Conservation (phyloP, 2,329 filamentous ascomycete genomes). For the Pyrenochaeta sp. region DNA sequence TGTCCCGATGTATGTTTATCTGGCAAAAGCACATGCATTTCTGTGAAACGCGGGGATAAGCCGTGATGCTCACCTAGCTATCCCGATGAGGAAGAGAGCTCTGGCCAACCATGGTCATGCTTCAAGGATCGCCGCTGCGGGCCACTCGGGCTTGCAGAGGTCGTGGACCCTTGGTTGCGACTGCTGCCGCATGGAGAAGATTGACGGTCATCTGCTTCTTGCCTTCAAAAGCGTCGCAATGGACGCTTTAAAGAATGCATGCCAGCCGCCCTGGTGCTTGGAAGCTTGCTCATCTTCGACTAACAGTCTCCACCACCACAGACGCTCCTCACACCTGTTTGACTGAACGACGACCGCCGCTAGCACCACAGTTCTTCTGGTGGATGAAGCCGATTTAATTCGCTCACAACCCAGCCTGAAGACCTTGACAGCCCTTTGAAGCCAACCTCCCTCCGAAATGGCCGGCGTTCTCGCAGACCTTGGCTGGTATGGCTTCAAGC, state of each 20-base stretch:
- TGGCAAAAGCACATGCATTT: background rate
- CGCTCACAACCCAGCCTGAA: background rate
- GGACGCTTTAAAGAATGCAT: background rate
- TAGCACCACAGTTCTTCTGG: background rate
- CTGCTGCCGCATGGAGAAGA: background rate
- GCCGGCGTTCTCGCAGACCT: conserved; percentile 21
- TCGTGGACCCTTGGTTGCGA: conserved; percentile 3
- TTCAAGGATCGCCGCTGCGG: background rate
- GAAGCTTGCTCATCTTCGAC: background rate
- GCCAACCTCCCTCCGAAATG: conserved; percentile 3
- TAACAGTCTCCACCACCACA: background rate
- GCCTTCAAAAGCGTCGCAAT: background rate
- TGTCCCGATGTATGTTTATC: background rate
- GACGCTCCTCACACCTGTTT: background rate
- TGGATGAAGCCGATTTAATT: background rate
- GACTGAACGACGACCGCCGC: background rate
- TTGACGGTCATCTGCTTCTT: conserved; percentile 2
- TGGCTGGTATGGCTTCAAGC: conserved; percentile 37
- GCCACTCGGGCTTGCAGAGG: background rate
- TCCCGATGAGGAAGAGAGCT: conserved; percentile 6
- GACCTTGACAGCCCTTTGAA: background rate
- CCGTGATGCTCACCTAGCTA: conserved; percentile 1
- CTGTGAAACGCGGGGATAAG: background rate
- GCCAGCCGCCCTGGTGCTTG: background rate
- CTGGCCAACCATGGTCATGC: conserved; percentile 3